Conservation (phyloP, 1,284 basidiomycete species). For the Cerrena zonata region DNA sequence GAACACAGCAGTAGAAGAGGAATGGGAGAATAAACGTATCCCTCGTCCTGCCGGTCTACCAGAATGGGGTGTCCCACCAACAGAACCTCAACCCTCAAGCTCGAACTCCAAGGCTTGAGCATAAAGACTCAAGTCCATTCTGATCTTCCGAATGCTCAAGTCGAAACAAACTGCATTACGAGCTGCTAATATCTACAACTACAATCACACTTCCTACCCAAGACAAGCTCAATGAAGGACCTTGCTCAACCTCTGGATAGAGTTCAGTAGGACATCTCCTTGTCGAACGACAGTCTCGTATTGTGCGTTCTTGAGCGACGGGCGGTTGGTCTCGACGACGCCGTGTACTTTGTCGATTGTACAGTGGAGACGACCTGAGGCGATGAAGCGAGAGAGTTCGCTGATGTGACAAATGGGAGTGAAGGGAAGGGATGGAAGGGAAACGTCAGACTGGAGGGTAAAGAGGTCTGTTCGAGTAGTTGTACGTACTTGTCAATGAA, state of each 20-base stretch:
- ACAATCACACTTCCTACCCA: background rate
- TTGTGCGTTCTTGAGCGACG: conserved; percentile 79
- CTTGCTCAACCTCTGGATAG: conserved; percentile 70
- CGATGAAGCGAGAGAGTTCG: conserved; percentile 90
- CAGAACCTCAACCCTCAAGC: conserved; percentile 33
- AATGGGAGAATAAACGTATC: conserved; percentile 87
- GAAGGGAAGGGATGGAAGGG: conserved; percentile 2
- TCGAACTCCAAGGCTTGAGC: conserved; percentile 8
- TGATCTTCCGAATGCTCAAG: background rate
- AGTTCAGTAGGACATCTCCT: conserved; percentile 83
- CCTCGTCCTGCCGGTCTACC: conserved; percentile 76
- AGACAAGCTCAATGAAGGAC: conserved; percentile 49
- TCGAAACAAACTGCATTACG: background rate
- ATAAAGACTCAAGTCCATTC: background rate
- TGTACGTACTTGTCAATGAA: conserved; percentile 78
- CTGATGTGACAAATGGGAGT: conserved; percentile 32
- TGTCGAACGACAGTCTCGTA: conserved; percentile 88
- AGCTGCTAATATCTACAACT: background rate
- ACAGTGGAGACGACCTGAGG: conserved; percentile 81
- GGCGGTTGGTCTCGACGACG: conserved; percentile 90
- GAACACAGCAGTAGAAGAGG: conserved; percentile 53
- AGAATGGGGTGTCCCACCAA: conserved; percentile 83
- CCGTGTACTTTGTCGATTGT: conserved; percentile 93
- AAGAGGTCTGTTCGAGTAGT: background rate
- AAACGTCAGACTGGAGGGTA: background rate